Evolutionary conservation across 2,329 filamentous ascomycete genomes (phyloP).

Genomic region (Geosmithia flava): DNA sequence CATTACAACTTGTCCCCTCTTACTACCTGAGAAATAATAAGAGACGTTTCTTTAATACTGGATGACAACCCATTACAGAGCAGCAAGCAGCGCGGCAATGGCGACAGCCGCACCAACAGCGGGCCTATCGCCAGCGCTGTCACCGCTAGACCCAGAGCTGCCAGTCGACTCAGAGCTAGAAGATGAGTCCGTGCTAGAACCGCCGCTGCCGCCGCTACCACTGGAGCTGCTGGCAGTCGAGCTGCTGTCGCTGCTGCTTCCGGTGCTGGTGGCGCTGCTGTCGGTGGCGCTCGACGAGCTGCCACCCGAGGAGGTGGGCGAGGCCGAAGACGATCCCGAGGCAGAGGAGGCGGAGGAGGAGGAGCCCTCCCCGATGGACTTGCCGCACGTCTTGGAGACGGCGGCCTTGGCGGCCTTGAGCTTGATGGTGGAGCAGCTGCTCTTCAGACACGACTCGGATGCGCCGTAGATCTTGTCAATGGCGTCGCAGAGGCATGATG

Average conservation of each 20-base stretch:
- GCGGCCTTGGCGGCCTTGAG: slow-evolving; percentile 1
- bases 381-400: background rate
- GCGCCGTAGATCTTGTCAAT: slow-evolving; percentile 1
- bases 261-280: background rate
- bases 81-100: slow-evolving; percentile 5
- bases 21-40: too few relatives aligned
- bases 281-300: background rate
- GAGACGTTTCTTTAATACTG: too few relatives aligned
- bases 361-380: background rate
- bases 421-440: slow-evolving; percentile 1
- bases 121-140: slow-evolving; percentile 1
- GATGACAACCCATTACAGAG: slow-evolving; percentile 3
- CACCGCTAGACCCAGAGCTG: slow-evolving; percentile 1
- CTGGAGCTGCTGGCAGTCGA: background rate
- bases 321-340: background rate
- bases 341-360: background rate
- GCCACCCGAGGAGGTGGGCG: background rate
- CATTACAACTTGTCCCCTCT: too few relatives aligned
- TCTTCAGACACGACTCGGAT: slow-evolving; percentile 1
- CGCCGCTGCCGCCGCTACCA: background rate
- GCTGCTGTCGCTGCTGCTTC: background rate
- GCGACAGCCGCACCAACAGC: slow-evolving; percentile 6
- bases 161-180: background rate
- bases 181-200: background rate
- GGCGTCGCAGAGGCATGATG: slow-evolving; percentile 2